Evolutionary conservation across 2,329 filamentous ascomycete species (phyloP), one percentile per base, ranked within the genome.

Genomic region (Penicillium janthinellum): DNA sequence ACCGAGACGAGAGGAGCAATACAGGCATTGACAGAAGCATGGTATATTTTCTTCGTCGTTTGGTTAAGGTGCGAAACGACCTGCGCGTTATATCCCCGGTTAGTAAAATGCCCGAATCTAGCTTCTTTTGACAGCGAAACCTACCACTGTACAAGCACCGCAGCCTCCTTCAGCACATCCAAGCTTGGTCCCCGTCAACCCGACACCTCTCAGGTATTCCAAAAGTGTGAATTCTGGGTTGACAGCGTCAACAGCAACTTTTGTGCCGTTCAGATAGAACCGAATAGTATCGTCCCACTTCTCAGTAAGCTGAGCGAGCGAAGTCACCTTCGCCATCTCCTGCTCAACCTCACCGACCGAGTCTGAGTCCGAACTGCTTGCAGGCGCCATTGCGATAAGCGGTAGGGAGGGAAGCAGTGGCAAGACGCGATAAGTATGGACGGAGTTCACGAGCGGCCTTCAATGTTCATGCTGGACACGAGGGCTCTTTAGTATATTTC

Each of bases 161-260:
- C 95, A 99, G 1, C 95, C 95, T 63, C 95, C 95, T 80, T 99
- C 95, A 52, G 92, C 92, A 79, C 95, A 99, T 50, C 95, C 95
- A 77, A 98, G 84, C 77, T 99, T 99, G 12, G 95, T 98, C 14
- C 95, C 95, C 4, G 94, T 98, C 68, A 98, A 81, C 0, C 95
- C 95, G 72, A 98, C 90, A 20, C 93, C 94, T 63, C 95, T 86
- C 41, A 99, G 83, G 70, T 98, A 99, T 75, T 98, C 94, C 6
- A 99, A 82, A 35, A 99, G 83, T 0, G 95, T 99, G 50, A 93
- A 83, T 73, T 98, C 94, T 0, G 95, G 95, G 71, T 98, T 93
- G 54, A 95, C 87, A 12, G 91, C 85, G 67, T 97, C 93, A 15
- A 99, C 81, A 1, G 89, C 86, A 15, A 98, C 90, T 65, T 88